Base-by-base conservation (phyloP, 345 rosid species). In the Passiflora organensis region DNA sequence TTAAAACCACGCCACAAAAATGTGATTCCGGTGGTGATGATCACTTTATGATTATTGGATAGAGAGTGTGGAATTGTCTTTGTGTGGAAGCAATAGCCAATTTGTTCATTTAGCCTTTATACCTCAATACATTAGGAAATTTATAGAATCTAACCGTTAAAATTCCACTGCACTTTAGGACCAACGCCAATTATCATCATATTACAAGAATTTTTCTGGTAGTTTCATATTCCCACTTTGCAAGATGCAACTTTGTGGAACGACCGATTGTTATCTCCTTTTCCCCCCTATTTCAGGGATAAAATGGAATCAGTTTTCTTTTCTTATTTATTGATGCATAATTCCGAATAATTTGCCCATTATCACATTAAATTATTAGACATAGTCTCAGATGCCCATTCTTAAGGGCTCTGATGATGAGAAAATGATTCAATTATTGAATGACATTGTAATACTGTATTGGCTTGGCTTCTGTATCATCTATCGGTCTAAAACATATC, bases 131-230 rank as follows among this genome's bases (percentile, higher is more conserved):
- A 2, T 56, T 51, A 19, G 51, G 24, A 55, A 36, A 55, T 53
- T 47, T 66, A 20, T 2, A 25, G 76, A 76, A 71, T 68, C 66
- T 54, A 45, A 11, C 58, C 16, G 59, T 53, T 58, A 36, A 43
- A 18, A 46, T 41, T 56, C 73, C 61, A 60, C 48, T 75, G 36
- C 17, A 59, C 18, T 53, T 67, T 53, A 14, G 25, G 52, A 58
- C 65, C 23, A 51, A n/a, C 12, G n/a, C n/a, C n/a, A n/a, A n/a
- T n/a, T n/a, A n/a, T n/a, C n/a, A n/a, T n/a, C n/a, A n/a, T n/a
- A n/a, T n/a, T 42, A 43, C 25, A 18, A 13, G 17, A 64, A 47
- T 39, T 44, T 73, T 59, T 56, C 59, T 54, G 32, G 51, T 11
- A 63, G 42, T 39, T 57, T 58, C 55, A n/a, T 39, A 49, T 46